Conservation (phyloP, 805 yeast species). For the Debaryomyces castellii region DNA sequence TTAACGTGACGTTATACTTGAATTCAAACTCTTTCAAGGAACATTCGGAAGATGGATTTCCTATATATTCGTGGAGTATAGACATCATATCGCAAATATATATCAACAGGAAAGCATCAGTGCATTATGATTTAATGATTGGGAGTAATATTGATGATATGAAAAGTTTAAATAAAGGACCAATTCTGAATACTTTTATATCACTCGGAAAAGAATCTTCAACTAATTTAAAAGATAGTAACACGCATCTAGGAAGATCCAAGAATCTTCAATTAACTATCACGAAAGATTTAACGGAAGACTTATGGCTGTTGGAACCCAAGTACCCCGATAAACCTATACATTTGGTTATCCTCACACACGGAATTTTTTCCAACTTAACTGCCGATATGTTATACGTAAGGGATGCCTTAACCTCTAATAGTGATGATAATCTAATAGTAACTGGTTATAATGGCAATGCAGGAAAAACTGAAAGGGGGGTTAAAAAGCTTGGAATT, state of each 20-base stretch:
- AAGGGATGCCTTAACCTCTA: constrained; percentile 30
- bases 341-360: constrained; percentile 43
- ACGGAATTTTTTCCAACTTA: constrained; percentile 43
- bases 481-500: constrained; percentile 36
- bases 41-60: constrained; percentile 9
- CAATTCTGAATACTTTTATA: constrained; percentile 7
- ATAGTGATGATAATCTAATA: constrained; percentile 31
- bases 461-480: constrained; percentile 43
- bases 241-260: constrained; percentile 12
- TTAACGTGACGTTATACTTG: constrained; percentile 53
- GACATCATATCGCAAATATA: constrained; percentile 44
- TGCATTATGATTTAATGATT: constrained; percentile 35
- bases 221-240: not conserved
- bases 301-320: constrained; percentile 34
- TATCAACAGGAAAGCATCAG: constrained; percentile 28
- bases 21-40: constrained; percentile 41
- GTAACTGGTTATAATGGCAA: constrained; percentile 40
- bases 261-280: constrained; percentile 29
- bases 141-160: constrained; percentile 34
- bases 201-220: not conserved
- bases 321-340: constrained; percentile 27
- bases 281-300: constrained; percentile 22
- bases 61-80: constrained; percentile 33
- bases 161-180: constrained; percentile 32
- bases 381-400: constrained; percentile 46